A percentile compares a stretch with the other conserved stretches of the same genome.
Evolutionary conservation across 176 grass and related monocot genomes (phyloP).

Genomic region (Aegilops tauschii): DNA sequence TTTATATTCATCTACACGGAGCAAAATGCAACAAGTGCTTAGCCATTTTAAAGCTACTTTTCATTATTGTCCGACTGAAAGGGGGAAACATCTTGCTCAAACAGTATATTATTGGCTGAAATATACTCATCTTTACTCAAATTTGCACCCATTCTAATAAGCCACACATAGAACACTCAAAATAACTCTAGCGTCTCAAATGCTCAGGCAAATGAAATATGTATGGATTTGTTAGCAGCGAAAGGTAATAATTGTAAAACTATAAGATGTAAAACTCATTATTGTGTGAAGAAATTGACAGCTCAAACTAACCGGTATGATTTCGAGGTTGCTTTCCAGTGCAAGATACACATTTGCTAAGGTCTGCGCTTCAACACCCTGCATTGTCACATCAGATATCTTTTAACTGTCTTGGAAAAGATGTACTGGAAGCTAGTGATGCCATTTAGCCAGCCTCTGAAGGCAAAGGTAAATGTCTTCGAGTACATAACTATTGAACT

Average conservation of each 20-base stretch:
- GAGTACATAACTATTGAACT: conserved; percentile 40
- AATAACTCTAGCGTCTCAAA: conserved; percentile 25
- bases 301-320: conserved; percentile 74
- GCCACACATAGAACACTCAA: not conserved
- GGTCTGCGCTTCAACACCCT: conserved; percentile 98
- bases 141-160: conserved; percentile 3
- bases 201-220: not conserved
- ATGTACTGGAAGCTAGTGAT: conserved; percentile 21
- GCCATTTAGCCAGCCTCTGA: conserved; percentile 17
- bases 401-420: conserved; percentile 4
- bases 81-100: conserved; percentile 14
- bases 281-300: not conserved
- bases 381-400: conserved; percentile 45
- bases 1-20: not conserved
- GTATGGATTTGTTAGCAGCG: not conserved
- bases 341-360: conserved; percentile 97
- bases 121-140: conserved; percentile 23
- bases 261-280: not conserved
- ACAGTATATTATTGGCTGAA: conserved; percentile 9
- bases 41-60: conserved; percentile 16
- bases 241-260: not conserved
- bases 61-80: not conserved
- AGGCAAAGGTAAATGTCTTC: conserved; percentile 26
- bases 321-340: conserved; percentile 90
- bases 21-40: conserved; percentile 15